Conservation (phyloP, 164 flowering plant genomes). For the Annona squamosa region DNA sequence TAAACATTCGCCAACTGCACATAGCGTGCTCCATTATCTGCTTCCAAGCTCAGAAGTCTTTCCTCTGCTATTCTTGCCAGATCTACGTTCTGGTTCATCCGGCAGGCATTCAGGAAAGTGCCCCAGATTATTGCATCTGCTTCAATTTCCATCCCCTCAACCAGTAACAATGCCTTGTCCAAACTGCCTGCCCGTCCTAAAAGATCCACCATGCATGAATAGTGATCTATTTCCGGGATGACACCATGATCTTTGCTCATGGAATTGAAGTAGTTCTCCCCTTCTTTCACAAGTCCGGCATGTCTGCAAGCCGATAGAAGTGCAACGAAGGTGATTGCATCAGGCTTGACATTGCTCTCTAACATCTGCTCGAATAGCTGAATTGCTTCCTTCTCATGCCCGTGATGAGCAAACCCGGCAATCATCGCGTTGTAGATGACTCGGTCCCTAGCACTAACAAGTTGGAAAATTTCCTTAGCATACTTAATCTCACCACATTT, state of each 20-base stretch:
- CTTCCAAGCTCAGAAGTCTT: conserved; percentile 41
- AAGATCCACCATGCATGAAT: conserved; percentile 79
- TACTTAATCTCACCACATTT: conserved; percentile 63
- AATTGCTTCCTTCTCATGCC: conserved; percentile 45
- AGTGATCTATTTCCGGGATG: conserved; percentile 65
- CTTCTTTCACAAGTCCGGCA: conserved; percentile 48
- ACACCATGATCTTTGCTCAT: conserved; percentile 49
- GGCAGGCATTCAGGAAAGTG: conserved; percentile 62
- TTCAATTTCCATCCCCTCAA: conserved; percentile 41
- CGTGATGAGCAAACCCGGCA: conserved; percentile 70
- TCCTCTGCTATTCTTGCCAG: conserved; percentile 52
- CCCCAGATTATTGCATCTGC: conserved; percentile 53
- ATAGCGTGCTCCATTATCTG: conserved; percentile 52
- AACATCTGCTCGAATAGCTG: conserved; percentile 48
- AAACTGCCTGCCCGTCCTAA: conserved; percentile 58
- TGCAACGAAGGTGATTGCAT: conserved; percentile 61
- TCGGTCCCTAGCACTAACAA: conserved; percentile 26
- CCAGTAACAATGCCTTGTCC: conserved; percentile 46
- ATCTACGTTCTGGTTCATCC: conserved; percentile 32
- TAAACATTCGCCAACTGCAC: conserved; percentile 79
- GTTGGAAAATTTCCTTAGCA: conserved; percentile 46
- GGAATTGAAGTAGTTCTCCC: conserved; percentile 54
- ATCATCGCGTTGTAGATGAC: conserved; percentile 67
- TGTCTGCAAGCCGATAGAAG: conserved; percentile 83
- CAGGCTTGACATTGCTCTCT: conserved; percentile 38